Evolutionary conservation across 2,329 filamentous ascomycete species (phyloP), one percentile per base, ranked within the genome.

Genomic region (Hypoxylon sp.): DNA sequence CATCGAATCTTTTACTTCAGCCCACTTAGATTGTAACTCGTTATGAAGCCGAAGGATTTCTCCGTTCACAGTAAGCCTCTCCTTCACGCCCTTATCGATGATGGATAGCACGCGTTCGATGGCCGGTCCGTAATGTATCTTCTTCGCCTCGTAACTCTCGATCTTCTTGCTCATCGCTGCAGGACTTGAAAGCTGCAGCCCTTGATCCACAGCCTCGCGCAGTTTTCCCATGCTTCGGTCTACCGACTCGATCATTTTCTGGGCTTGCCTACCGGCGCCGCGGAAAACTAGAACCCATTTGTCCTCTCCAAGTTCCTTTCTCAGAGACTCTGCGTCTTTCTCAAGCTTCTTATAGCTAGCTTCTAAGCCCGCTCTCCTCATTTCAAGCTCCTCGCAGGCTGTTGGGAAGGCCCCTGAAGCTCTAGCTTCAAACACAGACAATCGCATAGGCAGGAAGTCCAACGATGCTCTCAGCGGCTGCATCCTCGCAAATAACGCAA

Each of bases 211-310:
- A 3, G 89, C 90, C 76, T 97, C 93, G 69, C 88, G 90, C 37
- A 99, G 85, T 80, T 97, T 97, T 51, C 85, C 81, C 65, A 97
- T 89, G 77, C 94, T 97, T 70, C 95, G 88, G 77, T 97, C 93
- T 21, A 98, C 93, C 2, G 94, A 98, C 73, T 97, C 93, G 77
- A 93, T 95, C 94, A 99, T 97, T 82, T 97, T 97, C 73, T 96
- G 89, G 3, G 96, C 95, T 80, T 98, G 94, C 63, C 92, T 88
- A 13, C 94, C 94, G 15, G 96, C 96, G 71, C 96, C 95, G 62
- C 95, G 89, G 82, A 99, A 99, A 37, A 98, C 94, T 58, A 97
- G 87, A 47, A 99, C 91, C 96, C 96, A 99, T 62, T 94, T 91
- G 77, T 99, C 96, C 78, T 99, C 96, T 29, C 94, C 94, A 3